phyloP scores from a whole-genome alignment of 2,329 filamentous ascomycete genomes.

The Aspergillus spinulosporus region DNA sequence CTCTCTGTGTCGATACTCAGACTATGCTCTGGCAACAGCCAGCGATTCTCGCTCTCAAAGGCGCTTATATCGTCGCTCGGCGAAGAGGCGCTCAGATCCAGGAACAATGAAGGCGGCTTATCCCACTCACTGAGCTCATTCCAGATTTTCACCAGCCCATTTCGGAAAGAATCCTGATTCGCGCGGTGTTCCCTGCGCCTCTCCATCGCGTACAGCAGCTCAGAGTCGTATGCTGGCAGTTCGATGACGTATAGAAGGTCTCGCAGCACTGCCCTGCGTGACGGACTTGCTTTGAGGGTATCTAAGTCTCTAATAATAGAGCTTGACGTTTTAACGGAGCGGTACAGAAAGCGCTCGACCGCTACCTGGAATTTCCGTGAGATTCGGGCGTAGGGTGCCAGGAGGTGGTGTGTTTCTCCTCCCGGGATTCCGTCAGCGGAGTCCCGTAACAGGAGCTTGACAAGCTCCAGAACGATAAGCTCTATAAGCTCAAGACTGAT shows the following conservation, averaged over 20 bases:
- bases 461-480: not conserved
- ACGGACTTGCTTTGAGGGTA: not conserved
- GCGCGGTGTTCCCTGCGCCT: not conserved
- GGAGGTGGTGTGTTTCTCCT: not conserved
- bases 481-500: constrained; percentile 9
- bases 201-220: not conserved
- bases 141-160: not conserved
- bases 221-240: not conserved
- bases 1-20: not conserved
- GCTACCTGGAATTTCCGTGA: constrained; percentile 6
- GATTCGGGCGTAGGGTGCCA: constrained; percentile 6
- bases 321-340: not conserved
- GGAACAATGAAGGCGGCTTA: not conserved
- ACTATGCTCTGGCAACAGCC: not conserved
- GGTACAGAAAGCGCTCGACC: not conserved
- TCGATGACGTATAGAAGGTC: constrained; percentile 2
- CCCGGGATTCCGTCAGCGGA: not conserved
- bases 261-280: not conserved
- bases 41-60: not conserved
- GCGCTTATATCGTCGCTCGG: not conserved
- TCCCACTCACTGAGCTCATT: not conserved
- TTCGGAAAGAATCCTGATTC: not conserved
- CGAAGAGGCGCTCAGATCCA: not conserved
- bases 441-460: not conserved
- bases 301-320: not conserved